Evolutionary conservation across 768 basidiomycete species (phyloP).

Genomic region (Hygrocybe coccinea): DNA sequence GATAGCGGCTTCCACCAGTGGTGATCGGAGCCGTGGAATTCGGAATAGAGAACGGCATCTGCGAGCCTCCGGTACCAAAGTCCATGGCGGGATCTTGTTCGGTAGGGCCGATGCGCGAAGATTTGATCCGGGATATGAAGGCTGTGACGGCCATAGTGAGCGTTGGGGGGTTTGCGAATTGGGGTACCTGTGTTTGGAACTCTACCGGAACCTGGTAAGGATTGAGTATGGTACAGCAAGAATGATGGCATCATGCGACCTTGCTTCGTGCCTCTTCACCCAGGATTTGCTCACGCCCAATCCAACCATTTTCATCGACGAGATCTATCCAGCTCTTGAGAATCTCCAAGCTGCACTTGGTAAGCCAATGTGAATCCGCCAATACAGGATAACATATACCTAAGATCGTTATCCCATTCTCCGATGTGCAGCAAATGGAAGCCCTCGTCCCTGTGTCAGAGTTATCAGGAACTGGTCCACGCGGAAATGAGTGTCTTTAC

Average conservation of each 20-base stretch:
- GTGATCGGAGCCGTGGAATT: constrained; percentile 10
- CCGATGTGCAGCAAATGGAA: constrained; percentile 92
- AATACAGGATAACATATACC: constrained; percentile 33
- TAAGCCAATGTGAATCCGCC: background rate
- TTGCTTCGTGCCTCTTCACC: constrained; percentile 96
- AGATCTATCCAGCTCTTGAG: constrained; percentile 84
- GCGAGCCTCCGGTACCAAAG: constrained; percentile 45
- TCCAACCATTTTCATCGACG: constrained; percentile 94
- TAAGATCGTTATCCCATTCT: constrained; percentile 88
- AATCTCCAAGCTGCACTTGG: constrained; percentile 66
- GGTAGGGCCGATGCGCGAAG: constrained; percentile 42
- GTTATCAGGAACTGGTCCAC: constrained; percentile 2
- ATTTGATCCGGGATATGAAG: constrained; percentile 72
- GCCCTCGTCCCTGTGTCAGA: constrained; percentile 78
- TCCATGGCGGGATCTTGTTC: constrained; percentile 64
- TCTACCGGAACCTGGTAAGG: constrained; percentile 67
- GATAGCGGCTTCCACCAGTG: constrained; percentile 37
- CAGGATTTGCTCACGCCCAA: constrained; percentile 92
- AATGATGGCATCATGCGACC: constrained; percentile 32
- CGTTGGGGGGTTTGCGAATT: constrained; percentile 92
- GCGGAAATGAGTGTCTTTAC: constrained; percentile 32
- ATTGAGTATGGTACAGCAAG: background rate
- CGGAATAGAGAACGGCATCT: constrained; percentile 43
- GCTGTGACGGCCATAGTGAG: constrained; percentile 90
- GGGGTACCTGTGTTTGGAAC: constrained; percentile 91